Base-by-base conservation (phyloP, 148 eudicot genomes). In the Rhododendron simsii region DNA sequence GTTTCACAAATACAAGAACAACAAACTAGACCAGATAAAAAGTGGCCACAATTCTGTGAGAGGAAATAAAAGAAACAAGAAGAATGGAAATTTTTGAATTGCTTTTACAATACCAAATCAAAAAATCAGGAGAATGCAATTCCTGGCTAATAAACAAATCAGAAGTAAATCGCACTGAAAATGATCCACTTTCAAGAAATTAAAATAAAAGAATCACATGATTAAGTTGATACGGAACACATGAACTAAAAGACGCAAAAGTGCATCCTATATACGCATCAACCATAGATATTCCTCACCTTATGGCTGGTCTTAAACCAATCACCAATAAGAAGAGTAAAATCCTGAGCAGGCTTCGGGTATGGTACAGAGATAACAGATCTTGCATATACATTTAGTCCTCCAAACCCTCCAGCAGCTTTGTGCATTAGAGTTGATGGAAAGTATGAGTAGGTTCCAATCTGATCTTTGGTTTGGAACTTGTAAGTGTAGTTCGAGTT, bases 361-460 rank as follows among this genome's bases (percentile, higher is more conserved):
- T 95, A 96, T 14, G 98, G 98, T 73, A 96, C 90, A 2, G 95
- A 89, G 84, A 96, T 96, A 21, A 93, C 89, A 21, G 95, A 92
- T 89, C 98, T 91, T 23, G 94, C 88, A 65, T 91, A 92, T 74
- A 95, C 93, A 87, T 96, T 96, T 73, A 96, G 89, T 14, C 94
- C 95, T 48, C 99, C 99, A 78, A 93, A 96, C 11, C 98, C 99
- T 83, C 99, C 99, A 84, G 93, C 92, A 85, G 98, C 95, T 85
- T 91, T 93, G 90, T 96, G 99, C 98, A 96, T 86, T 18, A 82
- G 89, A 44, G 95, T 96, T 9, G 98, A 95, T 20, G 99, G 98
- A 89, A 96, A 96, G 85, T 96, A 96, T 47, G 94, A 89, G 88
- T 91, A 95, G 57, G 95, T 91, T 63, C 99, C 99, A 88, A 96